Evolutionary conservation across 208 protist genomes (phyloP), one percentile per base, ranked within the genome.

Genomic region (Balamuthia mandrillaris): DNA sequence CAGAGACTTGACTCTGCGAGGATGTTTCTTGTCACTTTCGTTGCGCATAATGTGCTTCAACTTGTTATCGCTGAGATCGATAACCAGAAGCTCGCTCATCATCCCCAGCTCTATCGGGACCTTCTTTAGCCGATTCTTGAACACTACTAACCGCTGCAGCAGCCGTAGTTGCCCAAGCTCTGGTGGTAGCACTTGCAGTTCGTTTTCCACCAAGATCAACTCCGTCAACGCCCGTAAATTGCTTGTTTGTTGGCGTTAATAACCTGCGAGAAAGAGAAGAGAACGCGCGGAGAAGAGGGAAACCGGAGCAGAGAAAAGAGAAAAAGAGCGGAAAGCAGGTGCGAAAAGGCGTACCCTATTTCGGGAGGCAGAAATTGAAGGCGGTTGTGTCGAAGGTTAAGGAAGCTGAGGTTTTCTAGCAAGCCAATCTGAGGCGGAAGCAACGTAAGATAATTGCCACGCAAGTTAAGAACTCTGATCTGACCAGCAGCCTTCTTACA

Each of bases 161-260:
- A 60, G 45, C 68, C 58, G 52, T n/a, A 78, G 68, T 29, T 78
- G 45, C 18, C 68, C 68, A 78, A 78, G 58, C 68, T 78, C 68
- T 29, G 68, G 68, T 29, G 68, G 68, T 6, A 78, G 68, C n/a
- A 39, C 52, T 14, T 42, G 52, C 29, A 78, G 68, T 31, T 78
- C 45, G 41, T 78, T 78, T 49, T 78, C 68, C 33, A 78, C 58
- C 45, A 78, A n/a, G 68, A 60, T 78, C 45, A 78, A 60, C 45
- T 78, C 68, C 24, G 68, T 78, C 45, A 78, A 49, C 45, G 52
- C 45, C 29, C 31, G 18, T 33, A 78, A 33, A 14, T 78, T 78
- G 12, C 68, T 78, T 29, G 10, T 65, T 35, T 65, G 9, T 31
- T 18, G 33, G n/a, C 16, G n/a, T 10, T 27, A 29, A 31, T 65